These are phyloP conservation scores for Suhomyces yuchorum DNA, from an alignment of 1,139 yeast genomes.

Conservation along the genomic window DNA sequence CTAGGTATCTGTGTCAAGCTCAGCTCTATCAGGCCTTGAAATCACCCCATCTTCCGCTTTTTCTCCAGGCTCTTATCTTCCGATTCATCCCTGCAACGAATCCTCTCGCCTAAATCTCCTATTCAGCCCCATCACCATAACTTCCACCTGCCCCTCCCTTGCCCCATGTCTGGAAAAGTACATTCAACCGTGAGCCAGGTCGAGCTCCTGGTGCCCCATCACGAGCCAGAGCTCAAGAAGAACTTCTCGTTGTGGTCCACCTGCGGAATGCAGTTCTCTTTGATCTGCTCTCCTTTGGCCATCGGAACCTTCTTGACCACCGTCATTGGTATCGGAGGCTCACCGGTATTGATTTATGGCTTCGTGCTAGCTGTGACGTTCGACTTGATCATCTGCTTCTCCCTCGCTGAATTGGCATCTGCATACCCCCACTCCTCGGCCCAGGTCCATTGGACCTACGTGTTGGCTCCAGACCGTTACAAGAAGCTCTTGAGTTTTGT, in stretches of 20 bases:
- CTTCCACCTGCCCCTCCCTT: neutral
- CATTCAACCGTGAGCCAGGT: neutral
- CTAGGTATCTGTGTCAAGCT: neutral
- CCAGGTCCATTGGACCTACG: conserved; percentile 34
- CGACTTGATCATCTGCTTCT: conserved; percentile 26
- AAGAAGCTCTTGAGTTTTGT: conserved; percentile 23
- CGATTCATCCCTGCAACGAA: neutral
- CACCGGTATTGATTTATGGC: conserved; percentile 29
- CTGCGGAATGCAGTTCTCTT: conserved; percentile 26
- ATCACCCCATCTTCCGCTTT: too few species aligned
- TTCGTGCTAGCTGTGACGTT: conserved; percentile 24
- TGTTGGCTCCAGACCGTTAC: conserved; percentile 24
- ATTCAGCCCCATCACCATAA: neutral
- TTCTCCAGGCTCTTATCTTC: neutral
- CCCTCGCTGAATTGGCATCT: conserved; percentile 31
- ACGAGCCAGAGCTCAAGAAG: conserved; percentile 12
- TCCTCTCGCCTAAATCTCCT: neutral
- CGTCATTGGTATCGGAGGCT: conserved; percentile 32
- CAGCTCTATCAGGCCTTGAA: neutral
- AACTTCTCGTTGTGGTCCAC: conserved; percentile 29
- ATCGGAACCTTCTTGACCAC: conserved; percentile 30
- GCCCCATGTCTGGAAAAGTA: neutral
- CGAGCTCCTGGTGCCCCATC: neutral
- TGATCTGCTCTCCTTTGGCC: conserved; percentile 30
- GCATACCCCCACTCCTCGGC: conserved; percentile 34